These are phyloP conservation scores for Cichorium intybus DNA, from an alignment of 140 eudicot genomes.

Conservation along the genomic window DNA sequence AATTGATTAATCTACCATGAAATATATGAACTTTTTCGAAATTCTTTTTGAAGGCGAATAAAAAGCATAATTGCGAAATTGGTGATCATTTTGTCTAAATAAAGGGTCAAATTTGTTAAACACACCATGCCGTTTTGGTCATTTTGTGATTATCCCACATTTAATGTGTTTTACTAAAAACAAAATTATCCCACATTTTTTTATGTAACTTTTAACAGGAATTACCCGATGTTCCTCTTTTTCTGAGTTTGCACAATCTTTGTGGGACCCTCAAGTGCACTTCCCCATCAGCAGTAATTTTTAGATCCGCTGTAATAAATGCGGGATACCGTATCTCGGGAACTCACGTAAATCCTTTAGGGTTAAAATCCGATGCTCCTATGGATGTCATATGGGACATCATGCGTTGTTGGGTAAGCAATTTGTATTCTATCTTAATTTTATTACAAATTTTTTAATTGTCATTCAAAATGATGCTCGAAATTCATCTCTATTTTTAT, in stretches of 20 bases:
- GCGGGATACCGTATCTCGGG: conserved; percentile 97
- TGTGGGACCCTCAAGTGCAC: conserved; percentile 93
- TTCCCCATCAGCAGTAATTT: conserved; percentile 90
- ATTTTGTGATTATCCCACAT: background rate
- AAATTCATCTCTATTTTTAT: background rate
- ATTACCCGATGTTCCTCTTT: conserved; percentile 87
- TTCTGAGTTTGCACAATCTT: conserved; percentile 86
- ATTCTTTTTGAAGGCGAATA: too few relatives aligned
- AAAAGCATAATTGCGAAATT: too few relatives aligned
- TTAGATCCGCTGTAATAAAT: conserved; percentile 87
- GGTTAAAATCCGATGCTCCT: conserved; percentile 88
- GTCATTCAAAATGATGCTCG: background rate
- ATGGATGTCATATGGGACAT: conserved; percentile 97
- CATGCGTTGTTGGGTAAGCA: conserved; percentile 94
- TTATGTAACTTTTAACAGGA: too few relatives aligned
- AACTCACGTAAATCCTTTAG: conserved; percentile 82
- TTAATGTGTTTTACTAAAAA: background rate
- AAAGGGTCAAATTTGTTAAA: too few relatives aligned
- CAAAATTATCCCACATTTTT: too few relatives aligned
- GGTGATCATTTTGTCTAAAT: too few relatives aligned
- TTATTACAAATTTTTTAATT: background rate
- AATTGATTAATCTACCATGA: too few relatives aligned
- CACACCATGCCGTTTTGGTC: too few relatives aligned
- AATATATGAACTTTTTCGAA: too few relatives aligned
- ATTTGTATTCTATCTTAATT: background rate